phyloP scores from a whole-genome alignment of 2,329 filamentous ascomycete genomes.

The Lasiodiplodia gonubiensis region DNA sequence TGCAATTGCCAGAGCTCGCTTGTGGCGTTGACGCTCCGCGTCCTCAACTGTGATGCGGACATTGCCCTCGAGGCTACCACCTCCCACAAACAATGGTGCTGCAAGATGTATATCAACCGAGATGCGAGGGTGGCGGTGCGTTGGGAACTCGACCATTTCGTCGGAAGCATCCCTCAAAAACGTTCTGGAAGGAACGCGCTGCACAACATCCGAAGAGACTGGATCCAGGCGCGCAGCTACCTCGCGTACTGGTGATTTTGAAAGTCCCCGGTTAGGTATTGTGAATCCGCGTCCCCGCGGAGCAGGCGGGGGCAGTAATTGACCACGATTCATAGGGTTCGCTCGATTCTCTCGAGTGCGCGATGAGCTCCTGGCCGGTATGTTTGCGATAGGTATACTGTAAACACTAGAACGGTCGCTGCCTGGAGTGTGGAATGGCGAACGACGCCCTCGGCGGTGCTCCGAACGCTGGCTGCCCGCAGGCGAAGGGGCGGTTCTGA shows the following conservation, averaged over 20 bases:
- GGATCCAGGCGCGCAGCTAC: conserved; percentile 49
- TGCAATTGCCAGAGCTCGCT: conserved; percentile 53
- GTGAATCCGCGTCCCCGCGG: conserved; percentile 40
- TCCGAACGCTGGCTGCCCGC: conserved; percentile 38
- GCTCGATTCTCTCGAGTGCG: conserved; percentile 37
- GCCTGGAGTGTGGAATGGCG: conserved; percentile 36
- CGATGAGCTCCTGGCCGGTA: conserved; percentile 56
- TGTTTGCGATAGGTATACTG: conserved; percentile 52
- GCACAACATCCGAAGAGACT: conserved; percentile 49
- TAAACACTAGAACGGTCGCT: conserved; percentile 52
- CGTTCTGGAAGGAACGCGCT: conserved; percentile 55
- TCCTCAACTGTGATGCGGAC: conserved; percentile 56
- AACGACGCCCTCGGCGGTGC: conserved; percentile 14
- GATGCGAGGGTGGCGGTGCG: conserved; percentile 56
- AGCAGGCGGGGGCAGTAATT: conserved; percentile 35
- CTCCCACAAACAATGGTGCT: conserved; percentile 61
- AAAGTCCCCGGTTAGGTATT: conserved; percentile 53
- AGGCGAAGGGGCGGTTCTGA: conserved; percentile 41
- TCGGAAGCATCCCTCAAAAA: conserved; percentile 55
- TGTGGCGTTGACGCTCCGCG: conserved; percentile 51
- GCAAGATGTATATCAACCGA: conserved; percentile 56
- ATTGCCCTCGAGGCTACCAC: conserved; percentile 59
- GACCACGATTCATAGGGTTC: conserved; percentile 31
- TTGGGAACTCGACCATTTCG: conserved; percentile 58
- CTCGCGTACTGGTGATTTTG: conserved; percentile 57